Evolutionary conservation across 1,139 yeast species (phyloP).

Genomic region (Wickerhamomyces sp.): DNA sequence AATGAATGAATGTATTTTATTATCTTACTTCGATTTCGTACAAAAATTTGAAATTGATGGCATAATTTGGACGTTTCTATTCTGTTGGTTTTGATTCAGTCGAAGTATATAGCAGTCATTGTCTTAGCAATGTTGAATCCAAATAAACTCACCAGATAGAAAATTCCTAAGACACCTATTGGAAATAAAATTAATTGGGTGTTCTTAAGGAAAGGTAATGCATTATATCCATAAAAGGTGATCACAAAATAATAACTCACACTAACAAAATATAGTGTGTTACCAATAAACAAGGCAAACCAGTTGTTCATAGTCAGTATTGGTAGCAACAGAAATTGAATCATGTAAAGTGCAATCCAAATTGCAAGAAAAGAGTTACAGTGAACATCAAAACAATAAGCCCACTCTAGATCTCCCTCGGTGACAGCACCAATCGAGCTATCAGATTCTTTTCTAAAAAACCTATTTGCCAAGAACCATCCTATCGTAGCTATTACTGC

Average conservation of each 20-base stretch:
- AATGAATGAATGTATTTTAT: too few relatives aligned
- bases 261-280: conserved; percentile 69
- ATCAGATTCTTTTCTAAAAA: conserved; percentile 40
- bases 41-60: too few relatives aligned
- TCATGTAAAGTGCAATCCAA: conserved; percentile 72
- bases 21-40: too few relatives aligned
- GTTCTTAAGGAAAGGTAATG: conserved; percentile 70
- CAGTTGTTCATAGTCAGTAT: conserved; percentile 60
- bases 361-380: conserved; percentile 82
- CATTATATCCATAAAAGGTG: conserved; percentile 84
- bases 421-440: conserved; percentile 36
- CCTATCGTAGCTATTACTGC: conserved; percentile 61
- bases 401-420: conserved; percentile 78
- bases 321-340: conserved; percentile 77
- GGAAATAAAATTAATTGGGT: conserved; percentile 54
- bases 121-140: conserved; percentile 70
- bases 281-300: conserved; percentile 66
- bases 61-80: too few relatives aligned
- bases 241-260: conserved; percentile 71
- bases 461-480: conserved; percentile 67
- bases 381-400: conserved; percentile 90
- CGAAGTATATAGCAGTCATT: conserved; percentile 66
- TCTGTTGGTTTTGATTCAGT: too few relatives aligned
- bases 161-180: conserved; percentile 51
- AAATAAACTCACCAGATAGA: conserved; percentile 55